Evolutionary conservation across 106 monocot species (phyloP), one percentile per base, ranked within the genome.

Genomic region (Apostasia shenzhenica): DNA sequence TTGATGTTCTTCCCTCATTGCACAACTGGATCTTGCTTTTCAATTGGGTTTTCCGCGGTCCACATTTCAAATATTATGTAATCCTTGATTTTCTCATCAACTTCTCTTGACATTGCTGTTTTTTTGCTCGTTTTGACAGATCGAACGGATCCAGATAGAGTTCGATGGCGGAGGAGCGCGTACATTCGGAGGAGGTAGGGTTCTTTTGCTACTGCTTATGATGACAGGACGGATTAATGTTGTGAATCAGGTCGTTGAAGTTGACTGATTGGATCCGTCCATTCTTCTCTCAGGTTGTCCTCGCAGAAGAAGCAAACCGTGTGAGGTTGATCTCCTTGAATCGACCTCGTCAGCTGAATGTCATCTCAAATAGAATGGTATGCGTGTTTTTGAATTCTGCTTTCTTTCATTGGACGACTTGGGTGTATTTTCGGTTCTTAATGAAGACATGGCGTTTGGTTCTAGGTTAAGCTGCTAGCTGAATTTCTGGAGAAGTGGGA

Each of bases 291-390:
- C 55, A 89, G 86, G 91, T 89, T 54, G 82, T 95, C 44, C 49
- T 92, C 67, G 88, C 71, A 48, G 86, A 88, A 70, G 95, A 95
- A 68, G 62, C 57, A 6, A 71, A 67, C 53, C 71, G 75, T 71
- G 84, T 80, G 41, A 77, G 91, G 65, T 41, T 91, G 67, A 81
- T 91, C 50, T 91, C 88, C 45, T 73, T 95, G 61, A 95, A 91
- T 75, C 75, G 88, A 40, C 95, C 95, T 50, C 88, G 88, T 38
- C 91, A 91, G 59, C 73, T 91, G 70, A 95, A 95, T 78, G 88
- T 79, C 55, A 88, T 95, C 68, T 88, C 85, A 45, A 61, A 72
- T 11, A 69, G 68, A 88, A 78, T 92, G 88, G 95, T 95, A 78
- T n/a, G 47, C 6, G 4, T 14, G 26, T 4, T 41, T 1, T 41